Conservation (phyloP, 2,329 filamentous ascomycete genomes). For the Trichoderma sp. region DNA sequence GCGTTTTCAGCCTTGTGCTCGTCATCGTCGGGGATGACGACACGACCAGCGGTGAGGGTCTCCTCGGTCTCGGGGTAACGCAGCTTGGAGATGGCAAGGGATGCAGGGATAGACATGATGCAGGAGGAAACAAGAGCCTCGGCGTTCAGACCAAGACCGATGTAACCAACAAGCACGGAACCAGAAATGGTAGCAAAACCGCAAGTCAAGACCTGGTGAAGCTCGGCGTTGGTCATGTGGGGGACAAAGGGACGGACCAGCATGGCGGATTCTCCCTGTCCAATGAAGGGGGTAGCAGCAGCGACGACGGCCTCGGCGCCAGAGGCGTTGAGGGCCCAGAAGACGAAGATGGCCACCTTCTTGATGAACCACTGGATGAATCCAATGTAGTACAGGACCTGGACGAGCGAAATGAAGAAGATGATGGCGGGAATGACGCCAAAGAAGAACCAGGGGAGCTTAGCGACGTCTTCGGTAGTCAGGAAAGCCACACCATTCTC, state of each 20-base stretch:
- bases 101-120: slow-evolving; percentile 94
- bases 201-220: slow-evolving; percentile 91
- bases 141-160: slow-evolving; percentile 78
- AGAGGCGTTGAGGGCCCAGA: slow-evolving; percentile 84
- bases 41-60: slow-evolving; percentile 78
- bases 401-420: slow-evolving; percentile 93
- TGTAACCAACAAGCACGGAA: slow-evolving; percentile 84
- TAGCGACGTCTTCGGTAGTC: slow-evolving; percentile 48
- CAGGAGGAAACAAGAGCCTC: slow-evolving; percentile 88
- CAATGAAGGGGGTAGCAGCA: slow-evolving; percentile 90
- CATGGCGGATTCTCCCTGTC: slow-evolving; percentile 93
- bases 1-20: slow-evolving; percentile 77
- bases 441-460: slow-evolving; percentile 70
- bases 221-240: slow-evolving; percentile 82
- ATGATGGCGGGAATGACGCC: slow-evolving; percentile 87
- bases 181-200: slow-evolving; percentile 93
- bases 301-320: slow-evolving; percentile 94
- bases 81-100: slow-evolving; percentile 85
- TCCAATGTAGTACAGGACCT: slow-evolving; percentile 80
- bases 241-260: slow-evolving; percentile 85
- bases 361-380: slow-evolving; percentile 86
- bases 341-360: slow-evolving; percentile 90
- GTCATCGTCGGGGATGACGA: slow-evolving; percentile 79
- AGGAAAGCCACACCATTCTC: slow-evolving; percentile 74
- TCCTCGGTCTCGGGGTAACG: slow-evolving; percentile 88